Evolutionary conservation across 2,329 filamentous ascomycete species (phyloP), one percentile per base, ranked within the genome.

Genomic region (Diatrype stigma): DNA sequence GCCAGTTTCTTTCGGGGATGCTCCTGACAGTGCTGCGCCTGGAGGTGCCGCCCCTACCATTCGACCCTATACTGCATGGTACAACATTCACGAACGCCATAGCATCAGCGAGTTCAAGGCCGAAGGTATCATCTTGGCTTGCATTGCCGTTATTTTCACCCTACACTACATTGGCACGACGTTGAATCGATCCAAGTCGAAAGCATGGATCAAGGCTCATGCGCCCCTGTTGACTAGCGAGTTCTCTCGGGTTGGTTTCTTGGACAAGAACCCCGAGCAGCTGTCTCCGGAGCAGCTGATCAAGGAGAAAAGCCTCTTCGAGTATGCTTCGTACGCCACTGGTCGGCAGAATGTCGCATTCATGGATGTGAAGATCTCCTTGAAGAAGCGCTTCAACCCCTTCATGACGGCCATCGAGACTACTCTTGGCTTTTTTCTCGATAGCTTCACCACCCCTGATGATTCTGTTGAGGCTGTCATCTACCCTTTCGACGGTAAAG

Each of bases 331-430:
- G 11, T 99, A 99, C 70, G 90, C 89, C 34, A 92, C 91, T 32
- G 94, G 94, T 50, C 84, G 94, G 60, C 88, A 92, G 77, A 99
- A 99, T 69, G 80, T 94, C 37, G 93, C 93, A 17, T 97, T 95
- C 67, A 72, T 93, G 63, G 93, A 99, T 64, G 76, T 96, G 67
- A 89, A 88, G 73, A 74, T 96, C 65, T 86, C 82, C 47, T 76
- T 96, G 58, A 78, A 84, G 65, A 95, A 94, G 78, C 83, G 90
- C 62, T 95, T 91, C 78, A 96, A 96, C 75, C 92, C 92, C 1
- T 69, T 82, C 54, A 65, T 79, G 56, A 71, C 71, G 51, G 50
- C 73, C 37, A 79, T 84, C 58, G 94, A 99, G 73, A 73, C 74
- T 42, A 70, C 79, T 6, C 70, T 90, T 46, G 80, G 85, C 53